Percentiles rank a stretch among this genome's conserved stretches.
phyloP scores from a whole-genome alignment of 371 early-diverging fungal genomes.

The Mortierella sp. region DNA sequence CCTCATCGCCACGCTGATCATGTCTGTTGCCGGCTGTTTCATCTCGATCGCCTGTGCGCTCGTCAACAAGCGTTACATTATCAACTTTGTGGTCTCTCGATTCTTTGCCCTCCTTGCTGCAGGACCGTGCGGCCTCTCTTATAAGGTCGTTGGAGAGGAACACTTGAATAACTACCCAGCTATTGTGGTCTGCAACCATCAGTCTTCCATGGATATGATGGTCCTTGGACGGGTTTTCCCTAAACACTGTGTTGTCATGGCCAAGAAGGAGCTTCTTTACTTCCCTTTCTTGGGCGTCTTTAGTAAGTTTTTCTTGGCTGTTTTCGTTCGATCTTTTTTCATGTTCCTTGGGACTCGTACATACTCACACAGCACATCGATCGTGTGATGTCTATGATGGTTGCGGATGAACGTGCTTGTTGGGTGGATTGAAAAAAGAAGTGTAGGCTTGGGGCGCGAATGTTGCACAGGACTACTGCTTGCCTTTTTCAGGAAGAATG shows the following conservation, averaged over 20 bases:
- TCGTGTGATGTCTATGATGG: not conserved
- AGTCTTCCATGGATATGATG: constrained; percentile 86
- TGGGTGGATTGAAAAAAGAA: not conserved
- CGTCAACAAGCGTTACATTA: constrained; percentile 59
- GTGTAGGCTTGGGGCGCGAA: not conserved
- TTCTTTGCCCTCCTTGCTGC: constrained; percentile 66
- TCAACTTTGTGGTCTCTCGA: constrained; percentile 76
- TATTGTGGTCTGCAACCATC: constrained; percentile 91
- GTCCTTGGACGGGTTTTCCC: constrained; percentile 83
- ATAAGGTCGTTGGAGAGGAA: constrained; percentile 75
- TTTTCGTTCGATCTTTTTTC: not conserved
- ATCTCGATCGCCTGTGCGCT: constrained; percentile 50
- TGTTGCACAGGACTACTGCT: not conserved
- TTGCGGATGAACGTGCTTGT: not conserved
- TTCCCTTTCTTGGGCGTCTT: constrained; percentile 91
- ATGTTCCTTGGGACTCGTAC: not conserved
- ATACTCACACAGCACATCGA: not conserved
- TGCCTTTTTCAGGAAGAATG: not conserved
- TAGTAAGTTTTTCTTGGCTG: constrained; percentile 72
- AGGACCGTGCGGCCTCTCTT: constrained; percentile 68
- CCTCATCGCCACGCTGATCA: constrained; percentile 38
- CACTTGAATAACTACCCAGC: constrained; percentile 70
- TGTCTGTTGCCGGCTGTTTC: constrained; percentile 52
- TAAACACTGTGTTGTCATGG: constrained; percentile 80
- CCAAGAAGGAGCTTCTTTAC: constrained; percentile 85